Evolutionary conservation across 495 filamentous ascomycete genomes (phyloP).

Genomic region (Penicillium goetzii): DNA sequence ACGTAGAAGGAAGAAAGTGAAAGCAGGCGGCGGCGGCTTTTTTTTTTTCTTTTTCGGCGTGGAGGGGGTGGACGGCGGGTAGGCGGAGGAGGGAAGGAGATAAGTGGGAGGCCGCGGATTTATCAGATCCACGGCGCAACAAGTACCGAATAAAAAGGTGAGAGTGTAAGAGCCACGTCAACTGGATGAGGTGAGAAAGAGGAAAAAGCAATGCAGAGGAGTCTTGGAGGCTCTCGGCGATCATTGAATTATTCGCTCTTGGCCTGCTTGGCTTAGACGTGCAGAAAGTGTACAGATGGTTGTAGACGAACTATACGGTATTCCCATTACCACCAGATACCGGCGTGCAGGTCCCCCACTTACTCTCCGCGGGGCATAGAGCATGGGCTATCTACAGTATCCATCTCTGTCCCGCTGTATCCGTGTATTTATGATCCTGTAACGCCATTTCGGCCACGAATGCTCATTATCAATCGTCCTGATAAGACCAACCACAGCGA

Average conservation of each 20-base stretch:
- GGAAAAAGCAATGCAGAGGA: conserved; percentile 11
- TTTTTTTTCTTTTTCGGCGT: conserved; percentile 20
- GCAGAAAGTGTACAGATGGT: conserved; percentile 2
- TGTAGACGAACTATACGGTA: conserved; percentile 3
- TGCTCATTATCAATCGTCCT: conserved; percentile 32
- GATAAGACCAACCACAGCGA: conserved; percentile 46
- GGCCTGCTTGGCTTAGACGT: conserved; percentile 4
- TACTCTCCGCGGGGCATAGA: not conserved
- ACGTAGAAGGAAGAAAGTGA: not conserved
- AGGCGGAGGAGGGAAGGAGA: conserved; percentile 20
- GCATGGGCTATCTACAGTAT: not conserved
- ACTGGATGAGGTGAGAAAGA: not conserved
- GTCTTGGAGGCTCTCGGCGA: conserved; percentile 6
- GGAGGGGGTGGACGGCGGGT: conserved; percentile 18
- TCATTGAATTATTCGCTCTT: conserved; percentile 12
- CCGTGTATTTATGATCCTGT: not conserved
- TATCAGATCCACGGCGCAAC: conserved; percentile 13
- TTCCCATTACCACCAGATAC: not conserved
- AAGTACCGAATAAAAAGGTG: not conserved
- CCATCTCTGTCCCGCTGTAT: not conserved
- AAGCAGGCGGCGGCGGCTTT: conserved; percentile 6
- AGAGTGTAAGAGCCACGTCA: conserved; percentile 7
- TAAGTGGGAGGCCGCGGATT: conserved; percentile 11
- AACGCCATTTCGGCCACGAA: conserved; percentile 29
- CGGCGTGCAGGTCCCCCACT: not conserved